phyloP scores from a whole-genome alignment of 768 basidiomycete species.

The Harrya chromipes region DNA sequence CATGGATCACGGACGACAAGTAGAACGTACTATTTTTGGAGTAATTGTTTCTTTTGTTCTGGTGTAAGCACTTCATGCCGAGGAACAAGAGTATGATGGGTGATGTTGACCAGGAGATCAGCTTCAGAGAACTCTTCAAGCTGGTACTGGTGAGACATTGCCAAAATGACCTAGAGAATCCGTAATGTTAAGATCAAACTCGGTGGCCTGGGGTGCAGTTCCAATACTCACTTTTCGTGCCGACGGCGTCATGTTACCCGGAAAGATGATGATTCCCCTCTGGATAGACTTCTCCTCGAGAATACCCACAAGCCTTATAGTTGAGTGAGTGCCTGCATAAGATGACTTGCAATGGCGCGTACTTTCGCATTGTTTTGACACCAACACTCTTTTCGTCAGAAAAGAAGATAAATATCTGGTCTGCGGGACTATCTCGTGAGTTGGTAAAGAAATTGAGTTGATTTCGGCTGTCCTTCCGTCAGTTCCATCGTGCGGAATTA shows the following conservation, averaged over 20 bases:
- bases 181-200: neutral
- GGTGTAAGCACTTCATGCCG: constrained; percentile 82
- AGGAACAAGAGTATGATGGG: constrained; percentile 92
- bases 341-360: constrained; percentile 24
- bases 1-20: constrained; percentile 1
- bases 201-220: neutral
- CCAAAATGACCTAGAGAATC: constrained; percentile 74
- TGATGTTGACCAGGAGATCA: constrained; percentile 96
- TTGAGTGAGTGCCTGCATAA: constrained; percentile 9
- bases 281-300: constrained; percentile 90
- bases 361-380: constrained; percentile 98
- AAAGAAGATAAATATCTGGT: constrained; percentile 93
- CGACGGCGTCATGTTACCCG: constrained; percentile 94
- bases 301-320: constrained; percentile 72
- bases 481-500: neutral
- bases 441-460: constrained; percentile 91
- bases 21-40: constrained; percentile 86
- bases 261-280: constrained; percentile 92
- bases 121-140: constrained; percentile 97
- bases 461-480: constrained; percentile 57
- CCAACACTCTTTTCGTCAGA: constrained; percentile 95
- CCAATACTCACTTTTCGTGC: constrained; percentile 75
- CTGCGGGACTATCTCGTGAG: constrained; percentile 55
- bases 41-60: constrained; percentile 82
- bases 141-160: constrained; percentile 81